phyloP scores from a whole-genome alignment of 495 filamentous ascomycete genomes.

The Geopyxis carbonaria region DNA sequence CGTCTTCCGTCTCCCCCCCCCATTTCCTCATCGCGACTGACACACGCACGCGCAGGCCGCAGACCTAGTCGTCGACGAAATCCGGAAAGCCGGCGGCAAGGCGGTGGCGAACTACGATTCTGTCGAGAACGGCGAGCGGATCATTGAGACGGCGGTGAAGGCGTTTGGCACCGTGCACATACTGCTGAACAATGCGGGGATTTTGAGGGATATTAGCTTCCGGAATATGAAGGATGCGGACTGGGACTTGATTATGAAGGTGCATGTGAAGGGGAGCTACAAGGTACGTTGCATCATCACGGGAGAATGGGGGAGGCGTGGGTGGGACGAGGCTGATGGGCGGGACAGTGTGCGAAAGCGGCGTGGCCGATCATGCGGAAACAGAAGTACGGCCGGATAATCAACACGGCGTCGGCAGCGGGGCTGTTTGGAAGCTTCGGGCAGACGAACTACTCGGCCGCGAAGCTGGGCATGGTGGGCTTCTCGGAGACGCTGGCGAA shows the following conservation, averaged over 20 bases:
- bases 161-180: conserved; percentile 84
- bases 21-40: not conserved
- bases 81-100: conserved; percentile 80
- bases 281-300: conserved; percentile 36
- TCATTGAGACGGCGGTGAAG: conserved; percentile 92
- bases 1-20: not conserved
- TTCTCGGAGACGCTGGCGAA: conserved; percentile 98
- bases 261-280: conserved; percentile 90
- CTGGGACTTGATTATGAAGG: conserved; percentile 87
- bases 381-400: conserved; percentile 91
- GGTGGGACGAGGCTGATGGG: conserved; percentile 5
- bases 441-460: conserved; percentile 95
- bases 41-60: conserved; percentile 46
- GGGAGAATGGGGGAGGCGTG: not conserved
- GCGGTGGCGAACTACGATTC: conserved; percentile 97
- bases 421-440: conserved; percentile 93
- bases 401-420: conserved; percentile 90
- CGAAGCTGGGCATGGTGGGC: conserved; percentile 88
- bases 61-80: conserved; percentile 90
- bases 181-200: conserved; percentile 95
- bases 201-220: conserved; percentile 89
- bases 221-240: conserved; percentile 97
- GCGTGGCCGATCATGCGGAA: conserved; percentile 98
- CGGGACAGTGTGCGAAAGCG: conserved; percentile 59
- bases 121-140: conserved; percentile 83